These are phyloP conservation scores for Castanea crenata DNA, from an alignment of 306 rosid genomes.

Conservation along the genomic window DNA sequence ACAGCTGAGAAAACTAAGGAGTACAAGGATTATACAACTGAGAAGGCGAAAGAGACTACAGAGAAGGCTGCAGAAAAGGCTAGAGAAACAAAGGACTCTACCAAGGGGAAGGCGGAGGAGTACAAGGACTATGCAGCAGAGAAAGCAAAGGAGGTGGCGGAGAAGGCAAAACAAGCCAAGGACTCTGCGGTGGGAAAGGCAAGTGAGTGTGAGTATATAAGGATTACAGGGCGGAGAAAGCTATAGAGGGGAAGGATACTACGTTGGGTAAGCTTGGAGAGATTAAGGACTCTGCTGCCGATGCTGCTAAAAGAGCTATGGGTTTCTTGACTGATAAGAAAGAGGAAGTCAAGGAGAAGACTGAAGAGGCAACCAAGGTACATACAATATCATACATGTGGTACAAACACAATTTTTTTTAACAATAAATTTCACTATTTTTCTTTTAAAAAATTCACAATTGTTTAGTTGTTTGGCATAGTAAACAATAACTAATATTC, in stretches of 20 bases:
- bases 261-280: constrained; percentile 30
- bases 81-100: constrained; percentile 27
- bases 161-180: constrained; percentile 31
- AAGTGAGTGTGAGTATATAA: constrained; percentile 17
- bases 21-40: constrained; percentile 1
- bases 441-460: too few species aligned
- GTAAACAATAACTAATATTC: too few species aligned
- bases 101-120: constrained; percentile 29
- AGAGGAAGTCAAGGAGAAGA: constrained; percentile 48
- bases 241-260: constrained; percentile 11
- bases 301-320: constrained; percentile 54
- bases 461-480: too few species aligned
- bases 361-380: constrained; percentile 40
- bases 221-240: background rate
- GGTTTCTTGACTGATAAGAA: constrained; percentile 57
- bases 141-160: constrained; percentile 27
- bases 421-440: too few species aligned
- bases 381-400: background rate
- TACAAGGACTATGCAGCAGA: constrained; percentile 25
- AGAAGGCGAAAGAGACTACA: constrained; percentile 20
- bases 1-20: background rate
- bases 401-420: too few species aligned
- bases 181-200: constrained; percentile 26
- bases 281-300: constrained; percentile 17
- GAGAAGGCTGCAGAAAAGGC: constrained; percentile 30